phyloP scores from a whole-genome alignment of 148 eudicot genomes.

The Camellia lanceoleosa region DNA sequence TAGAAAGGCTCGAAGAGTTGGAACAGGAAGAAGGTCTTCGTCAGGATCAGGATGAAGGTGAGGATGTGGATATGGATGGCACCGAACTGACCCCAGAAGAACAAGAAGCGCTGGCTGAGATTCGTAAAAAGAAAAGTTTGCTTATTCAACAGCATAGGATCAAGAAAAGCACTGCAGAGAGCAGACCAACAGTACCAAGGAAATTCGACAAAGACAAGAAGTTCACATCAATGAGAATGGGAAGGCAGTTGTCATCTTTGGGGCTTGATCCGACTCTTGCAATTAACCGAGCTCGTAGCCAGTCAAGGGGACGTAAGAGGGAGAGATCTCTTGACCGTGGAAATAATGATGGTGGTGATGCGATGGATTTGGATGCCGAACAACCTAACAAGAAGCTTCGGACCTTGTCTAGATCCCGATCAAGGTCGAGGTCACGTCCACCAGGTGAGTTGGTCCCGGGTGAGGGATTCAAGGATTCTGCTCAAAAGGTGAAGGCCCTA shows the following conservation, averaged over 20 bases:
- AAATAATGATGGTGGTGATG: constrained; percentile 30
- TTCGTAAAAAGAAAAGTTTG: constrained; percentile 72
- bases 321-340: constrained; percentile 50
- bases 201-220: constrained; percentile 69
- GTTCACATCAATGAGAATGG: constrained; percentile 74
- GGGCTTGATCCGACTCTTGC: constrained; percentile 78
- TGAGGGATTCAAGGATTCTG: constrained; percentile 67
- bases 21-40: constrained; percentile 79
- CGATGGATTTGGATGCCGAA: constrained; percentile 64
- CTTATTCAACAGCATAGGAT: constrained; percentile 81
- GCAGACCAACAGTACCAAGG: constrained; percentile 66
- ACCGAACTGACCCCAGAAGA: constrained; percentile 66
- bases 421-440: constrained; percentile 62
- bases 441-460: constrained; percentile 68
- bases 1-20: constrained; percentile 81
- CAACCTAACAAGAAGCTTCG: constrained; percentile 63
- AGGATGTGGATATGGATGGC: constrained; percentile 76
- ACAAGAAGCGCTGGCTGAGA: constrained; percentile 59
- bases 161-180: constrained; percentile 81
- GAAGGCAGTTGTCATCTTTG: constrained; percentile 59
- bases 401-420: constrained; percentile 36
- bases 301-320: constrained; percentile 87
- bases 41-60: constrained; percentile 61
- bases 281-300: constrained; percentile 63
- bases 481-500: constrained; percentile 71